Evolutionary conservation across 768 basidiomycete species (phyloP).

Genomic region (Naganishia randhawae): DNA sequence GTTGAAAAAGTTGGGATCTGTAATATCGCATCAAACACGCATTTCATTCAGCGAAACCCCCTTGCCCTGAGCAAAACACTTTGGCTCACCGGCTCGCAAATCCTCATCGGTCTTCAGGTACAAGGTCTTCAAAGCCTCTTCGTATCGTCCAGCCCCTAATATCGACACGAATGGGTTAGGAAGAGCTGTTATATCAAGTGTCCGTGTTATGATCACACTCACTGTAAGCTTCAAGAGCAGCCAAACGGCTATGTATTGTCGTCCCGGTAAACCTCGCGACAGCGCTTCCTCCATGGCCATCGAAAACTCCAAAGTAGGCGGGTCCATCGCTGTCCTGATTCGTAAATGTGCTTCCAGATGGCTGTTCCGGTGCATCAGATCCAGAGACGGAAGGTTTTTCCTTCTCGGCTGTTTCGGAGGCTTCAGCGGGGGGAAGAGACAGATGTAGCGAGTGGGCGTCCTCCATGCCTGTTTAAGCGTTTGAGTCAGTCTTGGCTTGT

Average conservation of each 20-base stretch:
- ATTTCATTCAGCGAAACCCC: slow-evolving; percentile 27
- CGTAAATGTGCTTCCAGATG: slow-evolving; percentile 45
- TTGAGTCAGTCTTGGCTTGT: neutral
- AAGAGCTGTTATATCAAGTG: neutral
- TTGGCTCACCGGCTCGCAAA: slow-evolving; percentile 67
- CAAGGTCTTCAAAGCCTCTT: slow-evolving; percentile 73
- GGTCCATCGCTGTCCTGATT: slow-evolving; percentile 51
- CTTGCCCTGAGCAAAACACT: neutral
- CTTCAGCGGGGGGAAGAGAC: slow-evolving; percentile 54
- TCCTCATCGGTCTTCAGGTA: slow-evolving; percentile 95
- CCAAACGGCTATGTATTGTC: slow-evolving; percentile 44
- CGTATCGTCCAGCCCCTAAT: slow-evolving; percentile 58
- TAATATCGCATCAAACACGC: neutral
- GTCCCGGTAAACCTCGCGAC: slow-evolving; percentile 50
- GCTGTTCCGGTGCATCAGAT: slow-evolving; percentile 40
- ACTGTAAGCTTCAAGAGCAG: slow-evolving; percentile 45
- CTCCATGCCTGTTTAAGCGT: slow-evolving; percentile 74
- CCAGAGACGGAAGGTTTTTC: slow-evolving; percentile 21
- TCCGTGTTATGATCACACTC: slow-evolving; percentile 28
- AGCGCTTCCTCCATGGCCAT: slow-evolving; percentile 76
- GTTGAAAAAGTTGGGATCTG: slow-evolving; percentile 78
- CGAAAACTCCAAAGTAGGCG: slow-evolving; percentile 93
- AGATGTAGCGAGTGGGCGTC: slow-evolving; percentile 80
- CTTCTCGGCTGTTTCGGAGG: slow-evolving; percentile 30
- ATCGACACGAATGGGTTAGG: neutral